These are phyloP conservation scores for Zanthoxylum bungeanum DNA, from an alignment of 345 rosid species.

Conservation along the genomic window DNA sequence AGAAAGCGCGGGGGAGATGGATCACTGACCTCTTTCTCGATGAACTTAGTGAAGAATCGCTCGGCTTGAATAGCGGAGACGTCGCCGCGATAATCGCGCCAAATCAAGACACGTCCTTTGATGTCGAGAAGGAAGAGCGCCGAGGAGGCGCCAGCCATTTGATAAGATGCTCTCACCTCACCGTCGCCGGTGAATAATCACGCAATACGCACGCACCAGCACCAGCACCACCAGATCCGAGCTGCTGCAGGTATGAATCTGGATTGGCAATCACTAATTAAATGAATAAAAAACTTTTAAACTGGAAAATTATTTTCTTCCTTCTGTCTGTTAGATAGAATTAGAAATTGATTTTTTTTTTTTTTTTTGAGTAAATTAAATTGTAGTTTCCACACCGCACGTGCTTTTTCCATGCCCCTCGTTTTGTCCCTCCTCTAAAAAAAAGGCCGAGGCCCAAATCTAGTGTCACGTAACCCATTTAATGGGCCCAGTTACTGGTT, in stretches of 20 bases:
- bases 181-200: neutral
- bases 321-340: neutral
- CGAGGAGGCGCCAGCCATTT: slow-evolving; percentile 85
- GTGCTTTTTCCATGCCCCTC: neutral
- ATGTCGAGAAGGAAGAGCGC: slow-evolving; percentile 80
- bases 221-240: slow-evolving; percentile 12
- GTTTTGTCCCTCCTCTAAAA: neutral
- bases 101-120: slow-evolving; percentile 71
- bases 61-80: slow-evolving; percentile 74
- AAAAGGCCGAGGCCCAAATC: neutral
- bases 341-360: neutral
- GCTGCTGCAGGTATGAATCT: neutral
- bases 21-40: slow-evolving; percentile 66
- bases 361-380: neutral
- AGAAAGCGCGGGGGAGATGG: neutral
- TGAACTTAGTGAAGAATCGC: slow-evolving; percentile 80
- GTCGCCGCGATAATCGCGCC: slow-evolving; percentile 93
- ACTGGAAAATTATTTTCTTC: neutral
- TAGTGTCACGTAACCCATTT: neutral
- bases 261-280: neutral
- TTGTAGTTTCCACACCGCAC: neutral
- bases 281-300: neutral
- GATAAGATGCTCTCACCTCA: neutral
- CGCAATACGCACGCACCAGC: too few relatives aligned
- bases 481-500: neutral